Conservation (phyloP, 1,139 yeast genomes). For the Scheffersomyces lignicola region DNA sequence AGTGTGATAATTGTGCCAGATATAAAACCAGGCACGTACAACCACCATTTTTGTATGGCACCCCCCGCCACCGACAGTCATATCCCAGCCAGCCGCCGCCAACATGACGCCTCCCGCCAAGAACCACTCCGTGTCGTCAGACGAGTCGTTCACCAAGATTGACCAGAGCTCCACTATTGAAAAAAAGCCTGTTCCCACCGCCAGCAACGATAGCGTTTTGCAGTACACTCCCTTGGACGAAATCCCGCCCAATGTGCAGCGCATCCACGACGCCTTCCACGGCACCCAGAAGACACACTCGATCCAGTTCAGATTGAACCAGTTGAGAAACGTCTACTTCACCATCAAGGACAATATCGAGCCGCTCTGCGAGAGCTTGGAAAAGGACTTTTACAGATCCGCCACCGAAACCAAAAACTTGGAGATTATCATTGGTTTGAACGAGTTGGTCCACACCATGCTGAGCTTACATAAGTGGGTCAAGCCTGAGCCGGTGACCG, state of each 20-base stretch:
- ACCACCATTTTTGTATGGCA: no score
- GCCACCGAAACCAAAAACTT: conserved; percentile 58
- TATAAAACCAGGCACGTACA: no score
- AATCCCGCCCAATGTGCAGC: conserved; percentile 49
- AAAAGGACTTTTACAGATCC: conserved; percentile 66
- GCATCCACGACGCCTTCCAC: conserved; percentile 45
- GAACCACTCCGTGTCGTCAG: neutral
- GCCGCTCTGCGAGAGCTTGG: conserved; percentile 56
- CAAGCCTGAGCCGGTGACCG: conserved; percentile 49
- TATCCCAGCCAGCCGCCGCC: no score
- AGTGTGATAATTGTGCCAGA: no score
- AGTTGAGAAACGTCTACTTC: conserved; percentile 67
- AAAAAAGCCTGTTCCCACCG: neutral
- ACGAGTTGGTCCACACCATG: conserved; percentile 63
- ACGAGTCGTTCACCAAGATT: conserved; percentile 2
- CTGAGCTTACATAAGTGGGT: conserved; percentile 62
- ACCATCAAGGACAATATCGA: conserved; percentile 63
- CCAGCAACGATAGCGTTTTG: conserved; percentile 12
- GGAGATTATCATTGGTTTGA: conserved; percentile 54
- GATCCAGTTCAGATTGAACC: conserved; percentile 58
- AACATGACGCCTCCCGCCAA: conserved; percentile 2
- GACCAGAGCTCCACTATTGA: conserved; percentile 1
- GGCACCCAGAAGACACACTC: conserved; percentile 51
- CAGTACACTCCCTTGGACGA: conserved; percentile 49
- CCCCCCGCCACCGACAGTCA: no score